phyloP scores from a whole-genome alignment of 2,329 filamentous ascomycete species.

The Diplodia mutila region DNA sequence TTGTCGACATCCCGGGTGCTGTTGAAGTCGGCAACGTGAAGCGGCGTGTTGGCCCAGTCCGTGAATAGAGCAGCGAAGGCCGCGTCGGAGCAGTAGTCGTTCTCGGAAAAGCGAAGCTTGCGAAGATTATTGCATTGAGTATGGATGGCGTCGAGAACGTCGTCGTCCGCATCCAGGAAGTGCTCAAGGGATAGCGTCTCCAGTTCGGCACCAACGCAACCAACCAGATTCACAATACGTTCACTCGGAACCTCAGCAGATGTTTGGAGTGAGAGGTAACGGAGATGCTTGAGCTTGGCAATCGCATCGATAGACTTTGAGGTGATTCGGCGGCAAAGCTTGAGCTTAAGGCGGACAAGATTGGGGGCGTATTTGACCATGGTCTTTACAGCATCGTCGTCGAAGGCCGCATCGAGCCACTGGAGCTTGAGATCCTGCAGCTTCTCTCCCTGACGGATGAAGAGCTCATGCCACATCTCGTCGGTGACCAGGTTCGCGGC shows the following conservation, averaged over 20 bases:
- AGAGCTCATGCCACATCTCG: constrained; percentile 71
- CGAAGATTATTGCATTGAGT: constrained; percentile 66
- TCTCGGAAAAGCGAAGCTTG: constrained; percentile 83
- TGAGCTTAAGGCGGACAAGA: constrained; percentile 76
- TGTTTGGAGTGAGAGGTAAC: constrained; percentile 76
- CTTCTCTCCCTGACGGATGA: constrained; percentile 65
- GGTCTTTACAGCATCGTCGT: constrained; percentile 68
- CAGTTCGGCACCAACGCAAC: constrained; percentile 66
- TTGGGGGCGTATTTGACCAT: constrained; percentile 68
- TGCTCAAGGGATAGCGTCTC: constrained; percentile 76
- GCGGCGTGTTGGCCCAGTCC: constrained; percentile 72
- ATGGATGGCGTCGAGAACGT: constrained; percentile 72
- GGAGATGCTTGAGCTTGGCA: constrained; percentile 63
- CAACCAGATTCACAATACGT: constrained; percentile 64
- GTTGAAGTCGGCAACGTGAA: constrained; percentile 74
- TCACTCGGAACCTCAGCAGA: constrained; percentile 60
- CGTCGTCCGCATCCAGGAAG: constrained; percentile 69
- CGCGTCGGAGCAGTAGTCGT: constrained; percentile 73
- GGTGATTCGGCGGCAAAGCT: constrained; percentile 75
- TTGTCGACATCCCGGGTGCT: constrained; percentile 79
- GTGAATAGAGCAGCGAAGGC: constrained; percentile 75
- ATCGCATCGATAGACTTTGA: constrained; percentile 68
- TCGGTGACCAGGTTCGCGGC: constrained; percentile 83
- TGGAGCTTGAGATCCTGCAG: constrained; percentile 76
- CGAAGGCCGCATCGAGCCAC: constrained; percentile 81